Evolutionary conservation across 306 rosid species (phyloP), one percentile per base, ranked within the genome.

Genomic region (Acmispon strigosus): DNA sequence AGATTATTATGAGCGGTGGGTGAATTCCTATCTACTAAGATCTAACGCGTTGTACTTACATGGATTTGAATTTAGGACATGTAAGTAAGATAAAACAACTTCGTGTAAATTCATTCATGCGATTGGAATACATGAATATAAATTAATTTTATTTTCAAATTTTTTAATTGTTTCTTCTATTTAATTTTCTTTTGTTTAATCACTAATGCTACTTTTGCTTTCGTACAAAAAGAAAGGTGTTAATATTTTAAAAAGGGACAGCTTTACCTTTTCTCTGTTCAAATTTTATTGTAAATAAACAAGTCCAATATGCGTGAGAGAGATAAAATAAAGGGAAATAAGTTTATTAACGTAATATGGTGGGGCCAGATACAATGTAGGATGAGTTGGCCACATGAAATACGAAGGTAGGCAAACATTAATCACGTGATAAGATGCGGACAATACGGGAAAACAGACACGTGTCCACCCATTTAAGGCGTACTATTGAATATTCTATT

Each of bases 371-470:
- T 75, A 42, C 71, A 29, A 45, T 55, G 60, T 55, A n/a, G 48
- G 61, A 43, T 87, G 97, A 87, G 98, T 87, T 94, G 97, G 96
- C 97, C 98, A 92, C 93, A 96, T 90, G 96, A 90, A 82, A 57
- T 19, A 51, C 62, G 86, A 78, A 74, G 84, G 81, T 75, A 65
- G 83, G 84, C 81, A 65, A 77, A 66, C 85, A 62, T 84, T 73
- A 48, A 87, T 86, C 97, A 94, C 97, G 98, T 89, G 97, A 94
- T 76, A 72, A 29, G 65, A 62, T 65, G 90, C 97, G 85, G 82
- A 80, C 59, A 77, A 69, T 37, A 18, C 86, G 89, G 89, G 2
- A 0, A 7, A 34, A 1, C 0, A 0, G 78, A 80, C 94, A 87
- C 92, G 85, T 64, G 87, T 80, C 76, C 43, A 0, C 14, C 3